These are phyloP conservation scores for Russula compacta DNA, from an alignment of 768 basidiomycete genomes.

Conservation along the genomic window DNA sequence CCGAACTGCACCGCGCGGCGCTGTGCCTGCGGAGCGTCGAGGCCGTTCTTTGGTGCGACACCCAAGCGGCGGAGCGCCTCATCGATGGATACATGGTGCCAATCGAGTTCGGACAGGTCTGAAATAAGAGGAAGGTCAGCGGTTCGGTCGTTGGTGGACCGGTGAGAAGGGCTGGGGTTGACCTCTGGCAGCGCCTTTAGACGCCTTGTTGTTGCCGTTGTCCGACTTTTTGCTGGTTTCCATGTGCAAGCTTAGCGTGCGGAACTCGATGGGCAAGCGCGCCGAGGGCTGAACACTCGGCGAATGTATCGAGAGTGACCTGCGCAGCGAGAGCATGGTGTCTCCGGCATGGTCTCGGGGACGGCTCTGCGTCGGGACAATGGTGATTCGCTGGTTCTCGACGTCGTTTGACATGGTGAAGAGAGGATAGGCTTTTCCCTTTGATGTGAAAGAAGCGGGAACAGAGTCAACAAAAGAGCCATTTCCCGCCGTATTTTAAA, in stretches of 20 bases:
- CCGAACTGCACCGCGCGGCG: slow-evolving; percentile 38
- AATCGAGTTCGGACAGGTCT: slow-evolving; percentile 17
- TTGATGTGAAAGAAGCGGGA: not conserved
- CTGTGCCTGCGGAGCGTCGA: slow-evolving; percentile 40
- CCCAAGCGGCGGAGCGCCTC: slow-evolving; percentile 25
- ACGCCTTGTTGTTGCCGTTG: not conserved
- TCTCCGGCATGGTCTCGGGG: not conserved
- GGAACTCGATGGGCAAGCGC: slow-evolving; percentile 19
- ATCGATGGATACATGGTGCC: slow-evolving; percentile 12
- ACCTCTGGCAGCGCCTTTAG: slow-evolving; percentile 10
- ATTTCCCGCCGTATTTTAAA: not conserved
- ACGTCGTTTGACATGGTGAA: slow-evolving; percentile 3
- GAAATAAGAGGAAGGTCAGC: too few relatives aligned
- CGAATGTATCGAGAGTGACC: slow-evolving; percentile 5
- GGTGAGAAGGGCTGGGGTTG: not conserved
- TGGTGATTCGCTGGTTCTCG: slow-evolving; percentile 6
- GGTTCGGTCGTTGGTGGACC: too few relatives aligned
- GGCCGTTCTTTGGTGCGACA: slow-evolving; percentile 37
- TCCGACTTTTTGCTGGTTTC: not conserved
- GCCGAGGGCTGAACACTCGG: not conserved
- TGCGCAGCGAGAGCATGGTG: not conserved
- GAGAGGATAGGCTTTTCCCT: not conserved
- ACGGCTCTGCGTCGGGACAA: not conserved
- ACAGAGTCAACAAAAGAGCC: not conserved
- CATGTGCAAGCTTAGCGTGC: slow-evolving; percentile 18